Base-by-base conservation (phyloP, 1,284 basidiomycete species). In the Boletus mariae region DNA sequence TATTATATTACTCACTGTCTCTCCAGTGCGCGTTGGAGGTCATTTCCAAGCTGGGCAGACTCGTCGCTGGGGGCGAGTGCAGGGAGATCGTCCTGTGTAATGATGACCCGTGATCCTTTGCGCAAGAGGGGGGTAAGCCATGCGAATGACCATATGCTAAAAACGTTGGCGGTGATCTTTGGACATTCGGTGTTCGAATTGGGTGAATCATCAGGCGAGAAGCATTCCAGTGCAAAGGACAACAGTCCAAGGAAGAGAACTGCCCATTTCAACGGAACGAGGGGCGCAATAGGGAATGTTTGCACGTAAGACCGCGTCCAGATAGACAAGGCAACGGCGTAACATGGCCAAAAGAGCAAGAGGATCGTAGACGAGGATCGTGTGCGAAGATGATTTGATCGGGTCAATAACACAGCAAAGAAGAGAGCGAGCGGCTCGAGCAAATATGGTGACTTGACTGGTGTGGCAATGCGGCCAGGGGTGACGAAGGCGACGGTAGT, bases 261-360 rank as follows among this genome's bases (percentile, higher is more conserved):
- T 0, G 71, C 67, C 55, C 78, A 74, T 70, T 78, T 81, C 32
- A 88, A 61, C 35, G 85, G 63, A 11, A 81, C 59, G 3, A 75
- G 51, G 2, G 71, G 66, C 0, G 65, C 55, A 1, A 69, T 43
- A 3, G 65, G 62, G 3, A 66, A 61, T 8, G 38, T 48, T 25
- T 56, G 52, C 7, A 29, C 4, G 34, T 64, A 65, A 0, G 92
- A 91, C 4, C 90, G 80, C 0, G 85, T 73, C 78, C 87, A 84
- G 23, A 93, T 67, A 4, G 74, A 64, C 1, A 83, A 64, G 0
- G 75, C 73, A 23, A 80, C 32, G 10, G 82, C 53, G 61, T 94
- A 92, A 5, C 80, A 50, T 0, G 94, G 90, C 87, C 91, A 96
- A 71, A 92, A 94, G 48, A 96, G 71, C 23, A 98, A 80, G 28